A percentile compares a stretch with the other conserved stretches of the same genome.
Conservation (phyloP, 2,329 filamentous ascomycete species). For the Alternaria conjuncta region DNA sequence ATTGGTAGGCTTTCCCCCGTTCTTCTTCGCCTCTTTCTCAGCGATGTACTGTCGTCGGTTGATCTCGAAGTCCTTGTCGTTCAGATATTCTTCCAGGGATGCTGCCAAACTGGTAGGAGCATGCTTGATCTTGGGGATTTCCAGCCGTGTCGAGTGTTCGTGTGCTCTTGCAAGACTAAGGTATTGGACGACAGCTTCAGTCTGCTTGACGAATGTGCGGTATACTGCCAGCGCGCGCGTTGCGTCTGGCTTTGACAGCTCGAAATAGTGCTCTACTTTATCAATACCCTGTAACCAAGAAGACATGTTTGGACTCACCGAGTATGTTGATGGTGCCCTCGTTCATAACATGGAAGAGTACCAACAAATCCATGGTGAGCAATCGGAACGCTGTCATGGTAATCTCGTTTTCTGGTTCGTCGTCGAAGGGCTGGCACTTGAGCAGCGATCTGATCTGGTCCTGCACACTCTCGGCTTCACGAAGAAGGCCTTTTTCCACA, state of each 20-base stretch:
- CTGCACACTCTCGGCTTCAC: conserved; percentile 91
- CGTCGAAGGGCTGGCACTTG: conserved; percentile 89
- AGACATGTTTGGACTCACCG: conserved; percentile 61
- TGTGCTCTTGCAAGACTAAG: conserved; percentile 86
- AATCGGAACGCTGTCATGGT: conserved; percentile 92
- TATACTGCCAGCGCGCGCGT: conserved; percentile 92
- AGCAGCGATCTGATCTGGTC: conserved; percentile 83
- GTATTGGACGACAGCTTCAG: conserved; percentile 90
- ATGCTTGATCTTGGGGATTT: conserved; percentile 97
- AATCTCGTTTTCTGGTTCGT: conserved; percentile 95
- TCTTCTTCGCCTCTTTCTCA: conserved; percentile 76
- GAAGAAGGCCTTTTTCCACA: conserved; percentile 88
- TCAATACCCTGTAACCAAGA: conserved; percentile 20
- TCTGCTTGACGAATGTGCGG: conserved; percentile 88
- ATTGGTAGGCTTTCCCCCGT: conserved; percentile 51
- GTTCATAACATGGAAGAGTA: conserved; percentile 93
- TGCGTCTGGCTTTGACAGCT: conserved; percentile 94
- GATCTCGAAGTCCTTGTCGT: conserved; percentile 93
- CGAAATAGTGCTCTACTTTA: conserved; percentile 85
- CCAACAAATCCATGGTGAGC: conserved; percentile 85
- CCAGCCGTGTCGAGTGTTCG: conserved; percentile 88
- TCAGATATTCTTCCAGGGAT: conserved; percentile 91
- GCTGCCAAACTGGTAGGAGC: conserved; percentile 89
- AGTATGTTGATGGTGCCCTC: conserved; percentile 97
- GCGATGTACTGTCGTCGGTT: conserved; percentile 91